Base-by-base conservation (phyloP, 1,284 basidiomycete genomes). In the Pisolithus thermaeus region DNA sequence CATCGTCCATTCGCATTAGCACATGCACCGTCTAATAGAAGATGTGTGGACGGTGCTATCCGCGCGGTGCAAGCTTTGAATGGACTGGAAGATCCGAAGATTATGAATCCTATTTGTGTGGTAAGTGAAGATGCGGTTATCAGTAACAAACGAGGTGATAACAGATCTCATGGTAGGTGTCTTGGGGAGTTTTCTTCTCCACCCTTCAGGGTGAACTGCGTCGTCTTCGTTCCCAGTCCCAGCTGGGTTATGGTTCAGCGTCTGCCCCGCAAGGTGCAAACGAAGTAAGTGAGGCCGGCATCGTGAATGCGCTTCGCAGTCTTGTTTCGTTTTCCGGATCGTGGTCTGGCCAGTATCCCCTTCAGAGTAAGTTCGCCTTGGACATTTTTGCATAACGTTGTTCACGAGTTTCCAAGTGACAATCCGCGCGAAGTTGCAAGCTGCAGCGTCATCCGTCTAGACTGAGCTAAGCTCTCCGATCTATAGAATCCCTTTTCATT, bases 1-100 rank as follows among this genome's bases (percentile, higher is more conserved):
- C 69, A 77, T 45, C 58, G 60, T 5, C 59, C 64, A 2, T 65
- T 68, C 28, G 50, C 60, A 14, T 46, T 56, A 12, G 60, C 63
- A 16, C 58, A 64, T 46, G 46, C 51, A 0, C 56, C 49, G 2
- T 70, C 70, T 1, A 59, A 61, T n/a, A 51, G 54, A 28, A 63
- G 67, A 41, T 66, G 65, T 39, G 40, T 69, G 36, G 60, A 59
- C 5, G 64, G 58, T 1, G 66, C 62, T 6, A 50, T 62, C 22
- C 38, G 44, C 1, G 49, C 58, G 9, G 54, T 62, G 3, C 50
- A 28, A 1, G 44, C 50, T 20, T 8, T 69, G 9, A 58, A 62
- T 25, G 54, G 28, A 28, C 12, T 56, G 16, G 44, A 49, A 1
- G 54, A 57, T 4, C 44, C 39, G 28, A 51, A 45, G 8, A 8